Base-by-base conservation (phyloP, 2,329 filamentous ascomycete genomes). In the Dryadomyces quercivorus region DNA sequence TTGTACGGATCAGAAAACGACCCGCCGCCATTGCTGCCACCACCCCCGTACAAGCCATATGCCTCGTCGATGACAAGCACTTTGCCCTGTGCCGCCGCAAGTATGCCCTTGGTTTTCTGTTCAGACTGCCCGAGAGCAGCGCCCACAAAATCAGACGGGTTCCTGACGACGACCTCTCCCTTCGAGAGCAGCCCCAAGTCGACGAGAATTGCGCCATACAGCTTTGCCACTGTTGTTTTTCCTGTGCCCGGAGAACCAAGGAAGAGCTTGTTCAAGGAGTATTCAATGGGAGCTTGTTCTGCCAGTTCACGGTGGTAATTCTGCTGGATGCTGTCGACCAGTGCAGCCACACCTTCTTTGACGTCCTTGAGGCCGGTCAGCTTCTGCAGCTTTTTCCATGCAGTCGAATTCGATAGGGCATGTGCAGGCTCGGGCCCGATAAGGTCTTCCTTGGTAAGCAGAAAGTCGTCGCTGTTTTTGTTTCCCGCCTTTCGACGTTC, bases 61-160 rank as follows among this genome's bases (percentile, higher is more conserved):
- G 86, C 86, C 63, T 93, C 87, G 58, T 92, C 87, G 2, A 92
- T 89, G 13, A 92, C 78, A 0, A 92, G 74, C 0, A 91, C 84
- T 59, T 91, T 91, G 0, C 88, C 87, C 0, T 76, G 59, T 0
- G 84, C 81, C 0, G 81, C 69, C 0, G 77, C 79, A 0, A 92
- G 71, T 7, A 91, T 89, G 0, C 72, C 82, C 59, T 88, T 91
- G 0, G 86, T 91, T 36, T 82, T 80, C 2, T 75, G 70, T 64
- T 92, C 86, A 0, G 86, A 90, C 1, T 75, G 70, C 0, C 87
- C 87, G 0, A 92, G 58, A 0, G 63, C 71, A 9, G 66, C 67
- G 0, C 85, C 85, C 1, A 90, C 70, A 61, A 92, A 91, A 59
- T 92, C 86, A 0, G 85, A 69, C 0, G 86, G 86, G 43, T 82